These are phyloP conservation scores for Psidium guajava DNA, from an alignment of 345 rosid genomes.

Conservation along the genomic window DNA sequence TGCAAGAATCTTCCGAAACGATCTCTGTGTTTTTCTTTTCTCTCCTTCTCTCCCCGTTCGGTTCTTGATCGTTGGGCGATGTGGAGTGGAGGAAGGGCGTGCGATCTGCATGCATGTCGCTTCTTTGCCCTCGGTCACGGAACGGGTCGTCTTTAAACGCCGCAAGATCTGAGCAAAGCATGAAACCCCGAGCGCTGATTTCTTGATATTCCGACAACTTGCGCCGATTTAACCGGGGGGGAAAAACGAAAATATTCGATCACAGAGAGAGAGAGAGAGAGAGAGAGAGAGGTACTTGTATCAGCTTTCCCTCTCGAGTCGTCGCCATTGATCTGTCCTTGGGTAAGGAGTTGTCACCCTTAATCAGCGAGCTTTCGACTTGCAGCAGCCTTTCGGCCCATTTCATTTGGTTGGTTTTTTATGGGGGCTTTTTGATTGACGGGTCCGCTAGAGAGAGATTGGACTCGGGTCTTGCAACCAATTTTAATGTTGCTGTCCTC, in stretches of 20 bases:
- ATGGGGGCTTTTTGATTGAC: not conserved
- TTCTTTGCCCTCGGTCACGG: not conserved
- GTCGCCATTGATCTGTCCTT: not conserved
- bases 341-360: not conserved
- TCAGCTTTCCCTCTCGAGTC: not conserved
- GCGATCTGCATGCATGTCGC: not conserved
- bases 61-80: not conserved
- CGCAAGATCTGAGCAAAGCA: not conserved
- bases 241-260: no score
- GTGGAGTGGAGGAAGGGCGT: not conserved
- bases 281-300: not conserved
- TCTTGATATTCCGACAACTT: not conserved
- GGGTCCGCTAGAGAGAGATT: not conserved
- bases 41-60: not conserved
- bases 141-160: not conserved
- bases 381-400: not conserved
- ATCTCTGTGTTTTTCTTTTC: no score
- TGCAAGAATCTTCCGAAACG: not conserved
- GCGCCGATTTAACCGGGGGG: no score
- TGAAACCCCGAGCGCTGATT: not conserved
- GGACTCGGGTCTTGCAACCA: not conserved
- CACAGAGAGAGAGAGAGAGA: no score
- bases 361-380: not conserved
- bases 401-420: not conserved
- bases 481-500: not conserved